Evolutionary conservation across 2,329 filamentous ascomycete species (phyloP).

Genomic region (Beauveria sp.): DNA sequence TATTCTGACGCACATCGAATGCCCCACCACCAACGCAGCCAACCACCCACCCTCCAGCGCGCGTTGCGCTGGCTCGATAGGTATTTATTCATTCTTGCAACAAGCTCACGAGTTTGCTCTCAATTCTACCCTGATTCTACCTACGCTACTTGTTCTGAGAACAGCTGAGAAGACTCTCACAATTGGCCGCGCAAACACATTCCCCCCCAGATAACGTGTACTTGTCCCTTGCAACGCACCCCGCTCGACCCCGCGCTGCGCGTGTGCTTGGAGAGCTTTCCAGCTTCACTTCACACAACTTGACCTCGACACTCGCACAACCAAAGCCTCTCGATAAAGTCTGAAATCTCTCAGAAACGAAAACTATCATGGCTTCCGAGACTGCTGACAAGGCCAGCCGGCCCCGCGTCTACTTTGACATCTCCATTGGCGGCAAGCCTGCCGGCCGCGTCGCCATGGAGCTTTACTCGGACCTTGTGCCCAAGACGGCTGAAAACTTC

Average conservation of each 20-base stretch:
- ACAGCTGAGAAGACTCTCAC: background rate
- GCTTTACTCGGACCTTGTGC: constrained; percentile 69
- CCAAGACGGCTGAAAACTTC: constrained; percentile 96
- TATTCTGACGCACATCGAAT: background rate
- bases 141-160: background rate
- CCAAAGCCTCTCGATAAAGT: background rate
- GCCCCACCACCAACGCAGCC: background rate
- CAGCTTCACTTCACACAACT: background rate
- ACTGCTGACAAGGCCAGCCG: constrained; percentile 45
- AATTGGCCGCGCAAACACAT: background rate
- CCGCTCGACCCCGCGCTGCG: constrained; percentile 5
- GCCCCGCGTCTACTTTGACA: constrained; percentile 87
- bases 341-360: background rate
- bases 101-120: background rate
- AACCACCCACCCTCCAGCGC: background rate
- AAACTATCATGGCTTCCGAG: constrained; percentile 32
- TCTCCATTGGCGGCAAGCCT: constrained; percentile 66
- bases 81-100: background rate
- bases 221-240: background rate
- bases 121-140: background rate
- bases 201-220: background rate
- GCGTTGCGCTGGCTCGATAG: background rate
- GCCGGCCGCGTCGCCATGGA: constrained; percentile 81
- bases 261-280: background rate
- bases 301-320: background rate